phyloP scores from a whole-genome alignment of 306 rosid species.

The Quercus aquifolioides region DNA sequence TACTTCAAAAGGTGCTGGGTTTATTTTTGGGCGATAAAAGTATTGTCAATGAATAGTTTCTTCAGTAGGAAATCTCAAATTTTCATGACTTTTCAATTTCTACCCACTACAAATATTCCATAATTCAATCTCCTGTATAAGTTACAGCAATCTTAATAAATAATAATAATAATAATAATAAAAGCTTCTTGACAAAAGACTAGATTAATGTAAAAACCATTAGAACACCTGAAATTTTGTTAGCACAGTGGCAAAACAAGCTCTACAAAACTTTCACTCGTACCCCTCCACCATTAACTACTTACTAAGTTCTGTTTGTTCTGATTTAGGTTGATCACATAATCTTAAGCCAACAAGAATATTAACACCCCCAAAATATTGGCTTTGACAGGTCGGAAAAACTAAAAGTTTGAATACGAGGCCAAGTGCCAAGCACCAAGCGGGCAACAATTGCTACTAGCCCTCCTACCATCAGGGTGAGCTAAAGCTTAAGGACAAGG shows the following conservation, averaged over 20 bases:
- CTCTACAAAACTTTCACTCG: background rate
- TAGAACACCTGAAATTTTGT: background rate
- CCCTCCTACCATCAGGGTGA: background rate
- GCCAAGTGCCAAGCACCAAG: too few species aligned
- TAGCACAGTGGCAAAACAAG: background rate
- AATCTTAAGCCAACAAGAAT: background rate
- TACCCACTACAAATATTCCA: background rate
- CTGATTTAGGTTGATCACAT: slow-evolving; percentile 5
- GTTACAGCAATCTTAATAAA: background rate
- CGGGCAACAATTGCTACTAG: too few species aligned
- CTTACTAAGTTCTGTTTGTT: background rate
- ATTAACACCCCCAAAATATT: slow-evolving; percentile 5
- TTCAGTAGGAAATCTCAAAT: too few species aligned
- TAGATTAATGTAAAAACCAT: background rate
- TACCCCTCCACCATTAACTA: background rate
- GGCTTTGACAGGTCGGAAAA: background rate
- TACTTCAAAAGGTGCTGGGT: too few species aligned
- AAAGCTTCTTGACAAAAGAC: background rate
- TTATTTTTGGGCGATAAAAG: too few species aligned
- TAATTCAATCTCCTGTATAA: background rate
- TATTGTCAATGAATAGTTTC: too few species aligned
- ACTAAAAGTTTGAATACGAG: too few species aligned
- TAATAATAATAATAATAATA: background rate
- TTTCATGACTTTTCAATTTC: background rate
- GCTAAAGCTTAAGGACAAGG: slow-evolving; percentile 56